Evolutionary conservation across 2,329 filamentous ascomycete genomes (phyloP).

Genomic region (Colletotrichum filicis): DNA sequence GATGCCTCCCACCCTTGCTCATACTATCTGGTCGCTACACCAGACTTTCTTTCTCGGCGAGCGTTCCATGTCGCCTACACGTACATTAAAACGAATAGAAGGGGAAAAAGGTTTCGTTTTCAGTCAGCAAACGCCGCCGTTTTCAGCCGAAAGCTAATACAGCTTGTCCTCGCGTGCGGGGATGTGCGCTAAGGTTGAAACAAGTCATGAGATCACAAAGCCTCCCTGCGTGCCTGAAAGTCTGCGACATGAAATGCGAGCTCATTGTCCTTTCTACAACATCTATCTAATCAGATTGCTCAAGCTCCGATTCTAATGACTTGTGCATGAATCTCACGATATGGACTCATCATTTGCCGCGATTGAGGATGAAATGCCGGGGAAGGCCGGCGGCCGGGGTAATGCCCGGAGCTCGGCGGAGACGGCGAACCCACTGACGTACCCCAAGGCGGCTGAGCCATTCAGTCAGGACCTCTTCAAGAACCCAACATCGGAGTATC

Average conservation of each 20-base stretch:
- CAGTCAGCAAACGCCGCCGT: slow-evolving; percentile 20
- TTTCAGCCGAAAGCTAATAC: slow-evolving; percentile 21
- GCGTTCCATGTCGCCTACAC: not conserved
- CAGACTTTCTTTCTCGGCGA: not conserved
- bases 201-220: slow-evolving; percentile 33
- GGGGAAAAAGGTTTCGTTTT: slow-evolving; percentile 5
- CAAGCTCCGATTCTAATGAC: not conserved
- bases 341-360: slow-evolving; percentile 24
- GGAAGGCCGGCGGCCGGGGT: not conserved
- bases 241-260: not conserved
- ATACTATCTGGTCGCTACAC: not conserved
- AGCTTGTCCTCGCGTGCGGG: slow-evolving; percentile 14
- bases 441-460: slow-evolving; percentile 39
- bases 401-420: not conserved
- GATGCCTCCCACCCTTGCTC: not conserved
- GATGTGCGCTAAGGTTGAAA: slow-evolving; percentile 28
- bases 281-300: not conserved
- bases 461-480: slow-evolving; percentile 42
- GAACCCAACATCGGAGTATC: slow-evolving; percentile 44
- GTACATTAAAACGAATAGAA: not conserved
- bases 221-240: not conserved
- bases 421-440: slow-evolving; percentile 41
- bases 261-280: not conserved
- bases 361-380: not conserved
- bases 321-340: not conserved